Base-by-base conservation (phyloP, 805 yeast genomes). In the Metschnikowia arizonensis region DNA sequence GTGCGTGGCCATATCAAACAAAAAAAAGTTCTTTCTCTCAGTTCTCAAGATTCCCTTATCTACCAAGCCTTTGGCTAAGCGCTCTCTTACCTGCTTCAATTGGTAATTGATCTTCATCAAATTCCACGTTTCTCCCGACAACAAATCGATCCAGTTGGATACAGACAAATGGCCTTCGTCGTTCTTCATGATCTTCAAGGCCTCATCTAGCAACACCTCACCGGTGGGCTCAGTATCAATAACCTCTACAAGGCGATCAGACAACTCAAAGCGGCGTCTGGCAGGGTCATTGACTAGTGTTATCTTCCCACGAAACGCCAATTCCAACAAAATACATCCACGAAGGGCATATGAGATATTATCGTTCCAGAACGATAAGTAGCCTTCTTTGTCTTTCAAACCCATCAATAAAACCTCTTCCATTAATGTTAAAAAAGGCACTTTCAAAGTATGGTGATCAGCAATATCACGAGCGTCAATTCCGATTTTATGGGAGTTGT, bases 1-100 rank as follows among this genome's bases (percentile, higher is more conserved):
- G 66, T 95, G 99, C 7, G 99, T 93, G 25, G 99, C 96, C 97
- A 93, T 93, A 65, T 93, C 99, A 58, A 93, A 93, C 44, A 93
- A 72, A 59, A 93, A 81, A 63, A 93, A 93, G 69, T 88, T 93
- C 63, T 90, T 88, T 65, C 95, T 81, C 66, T 93, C 99, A 6
- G 99, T 93, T 69, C 97, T 83, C 59, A 95, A 76, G 37, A 93
- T 83, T 18, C 99, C 98, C 69, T 93, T 93, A 65, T 93, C 99
- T 31, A 95, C 99, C 43, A 93, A 74, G 0, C 99, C 99, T 67
- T 93, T 93, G 45, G 97, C 95, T 52, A 93, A 74, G 56, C 99
- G 78, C 68, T 93, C 99, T 61, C 99, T 81, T 4, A 93, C 99
- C 69, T 93, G 99, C 62, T 93, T 93, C 64, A 93, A 78, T 69